Evolutionary conservation across 2,329 filamentous ascomycete species (phyloP).

Genomic region (Eutypella sp.): DNA sequence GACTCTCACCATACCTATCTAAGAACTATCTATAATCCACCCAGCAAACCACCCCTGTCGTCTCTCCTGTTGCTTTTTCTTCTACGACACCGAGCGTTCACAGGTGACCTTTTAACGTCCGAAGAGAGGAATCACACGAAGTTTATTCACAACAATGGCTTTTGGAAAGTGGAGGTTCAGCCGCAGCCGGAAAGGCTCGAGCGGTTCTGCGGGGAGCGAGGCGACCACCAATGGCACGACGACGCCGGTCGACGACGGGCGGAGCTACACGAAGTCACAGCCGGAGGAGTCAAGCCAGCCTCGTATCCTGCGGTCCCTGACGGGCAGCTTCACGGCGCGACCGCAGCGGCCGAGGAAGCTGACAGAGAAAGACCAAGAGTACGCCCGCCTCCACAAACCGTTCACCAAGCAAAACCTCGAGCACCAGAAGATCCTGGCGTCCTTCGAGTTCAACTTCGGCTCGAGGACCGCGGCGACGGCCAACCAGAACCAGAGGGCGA

Average conservation of each 20-base stretch:
- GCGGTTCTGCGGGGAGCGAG: slow-evolving; percentile 15
- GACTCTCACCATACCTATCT: no score
- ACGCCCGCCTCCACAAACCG: slow-evolving; percentile 23
- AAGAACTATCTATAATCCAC: no score
- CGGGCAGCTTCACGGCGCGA: slow-evolving; percentile 14
- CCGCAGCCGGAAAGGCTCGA: slow-evolving; percentile 14
- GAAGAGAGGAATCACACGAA: no score
- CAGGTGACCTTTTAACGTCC: no score
- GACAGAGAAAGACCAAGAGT: slow-evolving; percentile 12
- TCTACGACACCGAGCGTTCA: no score
- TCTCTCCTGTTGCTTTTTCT: no score
- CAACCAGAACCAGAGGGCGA: slow-evolving; percentile 15
- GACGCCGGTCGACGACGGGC: slow-evolving; percentile 16
- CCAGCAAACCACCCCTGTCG: no score
- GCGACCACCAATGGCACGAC: slow-evolving; percentile 14
- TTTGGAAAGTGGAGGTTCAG: slow-evolving; percentile 18
- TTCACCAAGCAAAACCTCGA: slow-evolving; percentile 29
- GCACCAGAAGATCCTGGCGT: slow-evolving; percentile 26
- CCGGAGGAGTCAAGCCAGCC: slow-evolving; percentile 3
- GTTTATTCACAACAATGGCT: slow-evolving; percentile 14
- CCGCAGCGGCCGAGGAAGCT: slow-evolving; percentile 14
- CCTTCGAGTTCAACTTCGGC: slow-evolving; percentile 26
- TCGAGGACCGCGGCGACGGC: no score
- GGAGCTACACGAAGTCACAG: slow-evolving; percentile 11
- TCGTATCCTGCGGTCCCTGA: slow-evolving; percentile 16